phyloP scores from a whole-genome alignment of 2,329 filamentous ascomycete genomes.

The Talaromyces sp. region DNA sequence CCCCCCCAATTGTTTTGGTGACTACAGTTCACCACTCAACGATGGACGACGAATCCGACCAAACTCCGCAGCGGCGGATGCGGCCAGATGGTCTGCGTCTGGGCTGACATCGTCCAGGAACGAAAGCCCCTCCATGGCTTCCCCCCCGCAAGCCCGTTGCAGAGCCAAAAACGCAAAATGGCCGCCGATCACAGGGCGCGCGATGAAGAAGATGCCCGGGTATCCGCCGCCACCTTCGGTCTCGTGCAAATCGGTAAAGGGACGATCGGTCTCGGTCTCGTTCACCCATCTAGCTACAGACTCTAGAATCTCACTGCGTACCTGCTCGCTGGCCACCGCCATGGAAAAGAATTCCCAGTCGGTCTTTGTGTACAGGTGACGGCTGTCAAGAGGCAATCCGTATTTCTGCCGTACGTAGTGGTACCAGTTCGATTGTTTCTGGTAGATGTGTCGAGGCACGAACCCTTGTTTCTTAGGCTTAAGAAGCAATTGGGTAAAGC shows the following conservation, averaged over 20 bases:
- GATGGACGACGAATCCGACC: conserved; percentile 4
- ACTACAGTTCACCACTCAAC: conserved; percentile 8
- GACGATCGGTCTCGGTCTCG: conserved; percentile 69
- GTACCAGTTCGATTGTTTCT: conserved; percentile 77
- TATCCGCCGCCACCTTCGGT: conserved; percentile 73
- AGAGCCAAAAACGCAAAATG: conserved; percentile 84
- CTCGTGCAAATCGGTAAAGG: conserved; percentile 76
- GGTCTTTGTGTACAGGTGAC: conserved; percentile 80
- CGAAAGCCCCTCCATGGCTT: conserved; percentile 54
- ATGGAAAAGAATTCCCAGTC: conserved; percentile 91
- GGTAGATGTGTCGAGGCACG: conserved; percentile 71
- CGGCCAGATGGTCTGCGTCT: conserved; percentile 17
- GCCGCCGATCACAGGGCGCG: conserved; percentile 75
- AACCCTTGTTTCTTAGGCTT: conserved; percentile 47
- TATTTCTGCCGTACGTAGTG: conserved; percentile 71
- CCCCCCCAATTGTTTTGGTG: no score
- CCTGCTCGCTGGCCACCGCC: conserved; percentile 64
- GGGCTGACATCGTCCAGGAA: conserved; percentile 37
- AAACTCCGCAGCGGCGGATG: conserved; percentile 20
- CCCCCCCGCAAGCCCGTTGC: conserved; percentile 70
- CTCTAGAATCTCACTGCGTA: conserved; percentile 66
- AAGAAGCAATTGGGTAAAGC: conserved; percentile 19
- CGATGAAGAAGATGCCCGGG: conserved; percentile 70
- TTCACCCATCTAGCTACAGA: conserved; percentile 77
- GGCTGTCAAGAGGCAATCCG: conserved; percentile 73